phyloP scores from a whole-genome alignment of 768 basidiomycete species.

The Galerina sulciceps region DNA sequence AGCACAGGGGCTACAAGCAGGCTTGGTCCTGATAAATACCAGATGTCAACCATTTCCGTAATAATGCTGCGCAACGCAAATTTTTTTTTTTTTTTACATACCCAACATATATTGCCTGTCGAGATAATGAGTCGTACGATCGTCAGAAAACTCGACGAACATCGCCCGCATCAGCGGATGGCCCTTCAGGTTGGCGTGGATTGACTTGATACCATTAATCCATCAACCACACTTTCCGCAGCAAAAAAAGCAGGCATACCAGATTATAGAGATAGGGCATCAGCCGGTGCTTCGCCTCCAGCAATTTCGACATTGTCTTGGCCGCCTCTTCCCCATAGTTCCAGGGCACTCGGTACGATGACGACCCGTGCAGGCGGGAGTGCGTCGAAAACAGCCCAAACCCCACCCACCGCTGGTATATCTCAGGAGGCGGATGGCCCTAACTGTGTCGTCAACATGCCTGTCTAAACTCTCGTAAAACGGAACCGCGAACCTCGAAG shows the following conservation, averaged over 20 bases:
- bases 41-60: background rate
- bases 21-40: constrained; percentile 44
- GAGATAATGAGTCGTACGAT: constrained; percentile 61
- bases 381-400: constrained; percentile 80
- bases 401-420: constrained; percentile 79
- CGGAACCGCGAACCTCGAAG: constrained; percentile 54
- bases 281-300: constrained; percentile 68
- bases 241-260: constrained; percentile 36
- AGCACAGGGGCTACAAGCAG: constrained; percentile 69
- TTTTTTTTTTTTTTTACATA: too few relatives aligned
- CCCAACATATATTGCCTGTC: constrained; percentile 63
- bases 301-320: constrained; percentile 60
- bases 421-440: constrained; percentile 69
- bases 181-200: constrained; percentile 52
- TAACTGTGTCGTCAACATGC: constrained; percentile 20
- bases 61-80: background rate
- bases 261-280: constrained; percentile 75
- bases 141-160: constrained; percentile 67
- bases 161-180: constrained; percentile 66
- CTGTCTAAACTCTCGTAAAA: background rate
- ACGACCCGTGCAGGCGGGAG: constrained; percentile 73
- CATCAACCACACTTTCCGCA: constrained; percentile 5
- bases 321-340: constrained; percentile 74
- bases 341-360: constrained; percentile 81
- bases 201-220: constrained; percentile 47